Percentiles rank a stretch among this genome's conserved stretches.
Conservation (phyloP, 495 filamentous ascomycete genomes). For the Alectoria sarmentosa region DNA sequence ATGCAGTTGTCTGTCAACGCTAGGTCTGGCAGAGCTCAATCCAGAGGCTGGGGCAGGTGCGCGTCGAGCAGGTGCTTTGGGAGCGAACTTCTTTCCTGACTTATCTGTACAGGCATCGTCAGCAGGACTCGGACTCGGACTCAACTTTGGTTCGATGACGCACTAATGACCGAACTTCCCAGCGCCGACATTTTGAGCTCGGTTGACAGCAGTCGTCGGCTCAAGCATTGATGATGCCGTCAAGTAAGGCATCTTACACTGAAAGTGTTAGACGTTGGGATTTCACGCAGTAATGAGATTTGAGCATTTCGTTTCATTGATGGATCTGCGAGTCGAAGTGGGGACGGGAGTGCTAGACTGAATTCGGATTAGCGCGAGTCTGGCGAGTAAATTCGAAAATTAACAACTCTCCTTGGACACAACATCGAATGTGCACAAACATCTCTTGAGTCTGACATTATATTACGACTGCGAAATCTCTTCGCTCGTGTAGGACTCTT, state of each 20-base stretch:
- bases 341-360: not conserved
- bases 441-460: not conserved
- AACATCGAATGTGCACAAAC: not conserved
- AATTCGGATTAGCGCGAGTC: not conserved
- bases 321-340: not conserved
- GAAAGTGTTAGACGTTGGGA: not conserved
- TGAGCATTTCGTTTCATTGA: too few species aligned
- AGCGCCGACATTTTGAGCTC: slow-evolving; percentile 45
- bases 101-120: slow-evolving; percentile 36
- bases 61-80: slow-evolving; percentile 43
- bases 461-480: not conserved
- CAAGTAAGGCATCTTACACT: not conserved
- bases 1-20: slow-evolving; percentile 33
- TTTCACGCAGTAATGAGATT: too few species aligned
- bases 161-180: slow-evolving; percentile 53
- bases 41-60: slow-evolving; percentile 31
- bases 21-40: slow-evolving; percentile 35
- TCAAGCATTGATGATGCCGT: not conserved
- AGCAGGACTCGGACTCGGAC: not conserved
- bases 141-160: slow-evolving; percentile 20
- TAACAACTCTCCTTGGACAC: slow-evolving; percentile 9
- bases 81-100: slow-evolving; percentile 49
- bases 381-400: not conserved
- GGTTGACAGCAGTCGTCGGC: slow-evolving; percentile 8
- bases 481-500: not conserved